Conservation (phyloP, 352 stramenopile species). For the Phytophthora ohioensis region DNA sequence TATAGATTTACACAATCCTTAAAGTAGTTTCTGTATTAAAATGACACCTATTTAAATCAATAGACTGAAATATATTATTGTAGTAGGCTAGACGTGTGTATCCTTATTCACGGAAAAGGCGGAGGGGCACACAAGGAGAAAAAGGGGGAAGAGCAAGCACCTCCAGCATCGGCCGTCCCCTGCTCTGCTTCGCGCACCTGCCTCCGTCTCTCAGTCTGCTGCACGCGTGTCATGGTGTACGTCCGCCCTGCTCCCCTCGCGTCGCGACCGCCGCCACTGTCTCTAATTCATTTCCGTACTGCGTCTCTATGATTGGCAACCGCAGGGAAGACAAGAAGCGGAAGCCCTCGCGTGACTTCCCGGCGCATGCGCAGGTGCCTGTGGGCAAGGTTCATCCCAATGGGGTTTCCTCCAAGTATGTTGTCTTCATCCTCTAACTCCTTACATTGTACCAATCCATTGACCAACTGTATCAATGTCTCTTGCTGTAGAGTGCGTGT, state of each 20-base stretch:
- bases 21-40: not conserved
- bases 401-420: conserved; percentile 46
- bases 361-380: conserved; percentile 72
- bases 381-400: conserved; percentile 63
- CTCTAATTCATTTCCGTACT: conserved; percentile 12
- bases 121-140: conserved; percentile 39
- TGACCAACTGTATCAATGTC: not conserved
- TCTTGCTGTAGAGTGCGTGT: conserved; percentile 49
- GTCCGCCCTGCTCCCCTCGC: conserved; percentile 1
- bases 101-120: conserved; percentile 37
- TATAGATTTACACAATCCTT: not conserved
- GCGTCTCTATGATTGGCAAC: conserved; percentile 26
- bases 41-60: not conserved
- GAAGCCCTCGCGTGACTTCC: conserved; percentile 85
- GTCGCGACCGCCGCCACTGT: conserved; percentile 1
- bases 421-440: not conserved
- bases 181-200: conserved; percentile 5
- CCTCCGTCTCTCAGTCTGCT: conserved; percentile 26
- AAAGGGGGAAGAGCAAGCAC: conserved; percentile 34
- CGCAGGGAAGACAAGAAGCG: conserved; percentile 84
- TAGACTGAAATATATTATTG: conserved; percentile 9
- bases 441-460: not conserved
- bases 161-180: conserved; percentile 11
- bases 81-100: conserved; percentile 6
- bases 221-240: conserved; percentile 35